Base-by-base conservation (phyloP, 305 asterid genomes). In the Fraxinus angustifolia region DNA sequence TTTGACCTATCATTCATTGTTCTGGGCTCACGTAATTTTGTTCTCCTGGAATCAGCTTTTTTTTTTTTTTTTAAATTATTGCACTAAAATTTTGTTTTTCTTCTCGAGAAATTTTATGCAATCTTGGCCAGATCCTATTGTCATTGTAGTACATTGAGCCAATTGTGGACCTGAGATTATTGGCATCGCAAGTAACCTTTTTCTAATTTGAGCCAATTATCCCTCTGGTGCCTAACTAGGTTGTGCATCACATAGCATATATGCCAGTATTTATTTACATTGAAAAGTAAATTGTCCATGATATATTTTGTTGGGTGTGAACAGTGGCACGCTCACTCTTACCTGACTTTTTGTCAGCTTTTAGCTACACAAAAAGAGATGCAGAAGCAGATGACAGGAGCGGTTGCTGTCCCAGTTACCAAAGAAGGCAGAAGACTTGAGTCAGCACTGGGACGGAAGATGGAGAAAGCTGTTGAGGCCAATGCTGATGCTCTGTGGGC, bases 361-460 rank as follows among this genome's bases (percentile, higher is more conserved):
- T 80, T 88, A 83, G 48, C 79, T 36, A 75, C 84, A 89, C 97
- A 94, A 89, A 93, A 91, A 56, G 98, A 94, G 80, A 85, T 86
- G 83, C 97, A 90, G 84, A 94, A 92, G 89, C 98, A 94, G 88
- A 86, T 93, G 90, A 82, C 88, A 78, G 48, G 76, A 88, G 80
- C 79, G 82, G 91, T 88, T 82, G 84, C 94, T 75, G 90, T 40
- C 42, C 92, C 96, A 77, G 89, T 92, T 40, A 82, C 93, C 58
- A 94, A 90, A 90, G 98, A 94, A 89, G 91, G 97, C 70, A 92
- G 86, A 88, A 87, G 95, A 82, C 91, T 93, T 35, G 98, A 94
- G 88, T 89, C 91, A 71, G 89, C 95, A 56, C 78, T 93, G 85
- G 96, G 94, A 30, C 85, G 88, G 85, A 87, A 85, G 89, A 86